phyloP scores from a whole-genome alignment of 352 stramenopile genomes.

The Phytopythium litorale region DNA sequence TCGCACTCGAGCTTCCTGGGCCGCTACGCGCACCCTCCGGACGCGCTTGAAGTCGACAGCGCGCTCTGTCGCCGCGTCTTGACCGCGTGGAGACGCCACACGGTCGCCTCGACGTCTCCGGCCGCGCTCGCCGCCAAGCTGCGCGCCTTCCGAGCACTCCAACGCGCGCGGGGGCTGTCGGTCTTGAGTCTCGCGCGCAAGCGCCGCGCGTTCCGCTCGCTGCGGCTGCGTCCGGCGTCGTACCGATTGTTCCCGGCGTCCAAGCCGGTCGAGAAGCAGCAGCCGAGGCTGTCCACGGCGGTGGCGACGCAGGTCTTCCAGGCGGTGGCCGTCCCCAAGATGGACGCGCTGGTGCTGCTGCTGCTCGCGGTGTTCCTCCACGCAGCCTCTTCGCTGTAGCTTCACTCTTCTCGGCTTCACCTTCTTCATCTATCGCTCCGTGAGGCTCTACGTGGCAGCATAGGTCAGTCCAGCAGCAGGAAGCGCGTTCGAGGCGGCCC shows the following conservation, averaged over 20 bases:
- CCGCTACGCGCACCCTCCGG: background rate
- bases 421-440: too few relatives aligned
- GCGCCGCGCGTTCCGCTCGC: slow-evolving; percentile 33
- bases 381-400: background rate
- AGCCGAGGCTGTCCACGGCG: background rate
- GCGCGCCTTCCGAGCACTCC: slow-evolving; percentile 40
- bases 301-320: background rate
- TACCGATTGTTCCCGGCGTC: background rate
- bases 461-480: too few relatives aligned
- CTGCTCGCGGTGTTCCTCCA: background rate
- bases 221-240: slow-evolving; percentile 11
- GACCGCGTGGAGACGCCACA: background rate
- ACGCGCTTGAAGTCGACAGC: slow-evolving; percentile 1
- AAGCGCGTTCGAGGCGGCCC: too few relatives aligned
- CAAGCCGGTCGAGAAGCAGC: slow-evolving; percentile 1
- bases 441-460: too few relatives aligned
- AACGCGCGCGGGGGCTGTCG: slow-evolving; percentile 27
- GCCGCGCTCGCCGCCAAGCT: slow-evolving; percentile 28
- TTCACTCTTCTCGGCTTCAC: too few relatives aligned
- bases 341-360: background rate
- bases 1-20: slow-evolving; percentile 1
- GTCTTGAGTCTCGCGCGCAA: slow-evolving; percentile 30
- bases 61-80: slow-evolving; percentile 28
- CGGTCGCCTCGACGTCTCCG: slow-evolving; percentile 11
- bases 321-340: background rate